phyloP scores from a whole-genome alignment of 495 filamentous ascomycete species.

The Durotheca rogersii region DNA sequence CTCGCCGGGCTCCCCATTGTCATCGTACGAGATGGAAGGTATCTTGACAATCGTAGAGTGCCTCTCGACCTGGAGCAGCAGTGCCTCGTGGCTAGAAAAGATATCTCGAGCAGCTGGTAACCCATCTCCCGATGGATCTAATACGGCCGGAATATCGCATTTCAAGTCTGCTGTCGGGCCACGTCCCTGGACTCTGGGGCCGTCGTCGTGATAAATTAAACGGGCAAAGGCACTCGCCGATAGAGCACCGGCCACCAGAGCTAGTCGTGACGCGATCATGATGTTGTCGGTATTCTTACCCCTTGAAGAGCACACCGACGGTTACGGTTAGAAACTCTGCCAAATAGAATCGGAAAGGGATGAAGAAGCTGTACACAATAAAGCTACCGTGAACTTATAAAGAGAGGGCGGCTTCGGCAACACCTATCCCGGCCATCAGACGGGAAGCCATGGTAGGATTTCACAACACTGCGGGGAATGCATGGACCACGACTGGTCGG shows the following conservation, averaged over 20 bases:
- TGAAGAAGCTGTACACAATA: background rate
- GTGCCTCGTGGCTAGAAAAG: slow-evolving; percentile 34
- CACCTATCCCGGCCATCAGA: slow-evolving; percentile 12
- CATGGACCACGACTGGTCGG: too few relatives aligned
- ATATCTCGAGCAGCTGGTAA: slow-evolving; percentile 35
- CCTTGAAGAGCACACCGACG: too few relatives aligned
- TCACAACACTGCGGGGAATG: slow-evolving; percentile 9
- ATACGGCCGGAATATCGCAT: slow-evolving; percentile 32
- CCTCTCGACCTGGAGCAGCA: slow-evolving; percentile 38
- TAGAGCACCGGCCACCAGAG: slow-evolving; percentile 24
- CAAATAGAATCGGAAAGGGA: background rate
- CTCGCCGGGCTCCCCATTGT: slow-evolving; percentile 37
- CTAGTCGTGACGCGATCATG: slow-evolving; percentile 23
- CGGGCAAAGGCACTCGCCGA: slow-evolving; percentile 16
- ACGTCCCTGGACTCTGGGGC: slow-evolving; percentile 9
- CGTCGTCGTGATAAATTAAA: slow-evolving; percentile 9
- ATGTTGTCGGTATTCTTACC: background rate
- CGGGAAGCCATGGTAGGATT: slow-evolving; percentile 1
- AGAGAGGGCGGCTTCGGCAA: too few relatives aligned
- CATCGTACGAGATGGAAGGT: slow-evolving; percentile 39
- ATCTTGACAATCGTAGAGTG: slow-evolving; percentile 39
- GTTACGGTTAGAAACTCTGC: background rate
- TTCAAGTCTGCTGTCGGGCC: slow-evolving; percentile 11
- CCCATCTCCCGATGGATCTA: slow-evolving; percentile 37
- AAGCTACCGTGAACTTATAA: background rate